Base-by-base conservation (phyloP, 495 filamentous ascomycete genomes). In the Podospora anserina region DNA sequence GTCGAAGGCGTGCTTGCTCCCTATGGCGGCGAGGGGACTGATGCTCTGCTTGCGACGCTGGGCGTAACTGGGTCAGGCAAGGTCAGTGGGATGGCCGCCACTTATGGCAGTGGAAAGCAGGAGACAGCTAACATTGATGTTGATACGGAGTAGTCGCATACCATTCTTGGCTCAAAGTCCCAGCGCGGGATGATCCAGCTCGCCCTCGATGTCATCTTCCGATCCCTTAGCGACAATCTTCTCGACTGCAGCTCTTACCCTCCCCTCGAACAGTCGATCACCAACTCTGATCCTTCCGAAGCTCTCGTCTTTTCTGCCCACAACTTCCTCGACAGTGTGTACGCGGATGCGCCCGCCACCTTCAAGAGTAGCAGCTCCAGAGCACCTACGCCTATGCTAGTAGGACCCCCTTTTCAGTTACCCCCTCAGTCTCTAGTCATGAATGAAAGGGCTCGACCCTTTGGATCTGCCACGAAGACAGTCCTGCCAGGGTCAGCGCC, bases 21-120 rank as follows among this genome's bases (percentile, higher is more conserved):
- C 16, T 80, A 85, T 34, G 87, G 88, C n/a, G 84, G 87, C 23
- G 88, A 92, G 66, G 91, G 92, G 23, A 87, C 92, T 68, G 95
- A 99, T 85, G 94, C 93, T 19, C 76, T 98, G 72, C 77, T 99
- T 57, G 95, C 95, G 30, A 98, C 95, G 53, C 79, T 99, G 63
- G 95, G 95, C 5, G 95, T 98, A 34, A 97, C 95, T 6, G 96
- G 95, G 19, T 96, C 92, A 69, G 95, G 95, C 74, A 99, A 99
- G 88, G 94, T 96, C 71, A 44, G 84, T 79, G 30, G 15, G 15
- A 55, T 23, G 39, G 39, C 39, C 2, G 9, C 39, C 9, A 16
- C 39, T 11, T 11, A 49, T 13, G 39, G 15, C 2, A 16, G 39
- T 7, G 2, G 39, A 49, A 11, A 49, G 15, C 15, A 16, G 5